phyloP scores from a whole-genome alignment of 2,329 filamentous ascomycete species.

The Sclerotinia glacialis region DNA sequence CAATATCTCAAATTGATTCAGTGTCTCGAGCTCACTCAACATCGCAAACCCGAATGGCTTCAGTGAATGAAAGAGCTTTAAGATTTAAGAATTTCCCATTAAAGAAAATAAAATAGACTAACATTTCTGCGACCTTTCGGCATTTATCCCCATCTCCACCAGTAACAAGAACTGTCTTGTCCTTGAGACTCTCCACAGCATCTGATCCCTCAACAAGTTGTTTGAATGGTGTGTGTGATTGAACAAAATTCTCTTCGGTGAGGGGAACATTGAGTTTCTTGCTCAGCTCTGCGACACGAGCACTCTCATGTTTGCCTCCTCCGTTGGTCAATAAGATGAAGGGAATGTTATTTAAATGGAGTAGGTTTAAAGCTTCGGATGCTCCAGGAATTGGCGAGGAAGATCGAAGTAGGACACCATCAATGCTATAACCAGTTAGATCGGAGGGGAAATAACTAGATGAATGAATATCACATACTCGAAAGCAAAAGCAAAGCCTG shows the following conservation, averaged over 20 bases:
- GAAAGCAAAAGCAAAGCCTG: constrained; percentile 54
- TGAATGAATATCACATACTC: constrained; percentile 44
- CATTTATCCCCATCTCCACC: constrained; percentile 49
- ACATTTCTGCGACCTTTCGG: constrained; percentile 61
- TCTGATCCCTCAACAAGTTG: constrained; percentile 61
- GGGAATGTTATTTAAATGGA: constrained; percentile 73
- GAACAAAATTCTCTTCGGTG: constrained; percentile 70
- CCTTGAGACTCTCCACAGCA: constrained; percentile 50
- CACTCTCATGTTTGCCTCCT: constrained; percentile 77
- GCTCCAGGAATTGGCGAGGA: constrained; percentile 77
- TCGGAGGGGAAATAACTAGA: neutral
- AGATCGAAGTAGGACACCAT: constrained; percentile 89
- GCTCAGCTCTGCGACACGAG: constrained; percentile 68
- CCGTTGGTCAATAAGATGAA: constrained; percentile 97
- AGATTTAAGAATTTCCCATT: neutral
- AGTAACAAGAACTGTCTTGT: constrained; percentile 71
- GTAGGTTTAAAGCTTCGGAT: constrained; percentile 65
- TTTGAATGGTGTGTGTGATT: constrained; percentile 88
- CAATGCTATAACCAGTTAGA: constrained; percentile 51
- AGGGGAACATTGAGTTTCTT: constrained; percentile 62
- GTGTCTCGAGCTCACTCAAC: neutral
- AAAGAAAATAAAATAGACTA: constrained; percentile 34
- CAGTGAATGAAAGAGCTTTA: neutral
- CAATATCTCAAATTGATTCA: neutral
- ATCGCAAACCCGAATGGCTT: neutral